Evolutionary conservation across 306 rosid genomes (phyloP).

Genomic region (Prunus padus): DNA sequence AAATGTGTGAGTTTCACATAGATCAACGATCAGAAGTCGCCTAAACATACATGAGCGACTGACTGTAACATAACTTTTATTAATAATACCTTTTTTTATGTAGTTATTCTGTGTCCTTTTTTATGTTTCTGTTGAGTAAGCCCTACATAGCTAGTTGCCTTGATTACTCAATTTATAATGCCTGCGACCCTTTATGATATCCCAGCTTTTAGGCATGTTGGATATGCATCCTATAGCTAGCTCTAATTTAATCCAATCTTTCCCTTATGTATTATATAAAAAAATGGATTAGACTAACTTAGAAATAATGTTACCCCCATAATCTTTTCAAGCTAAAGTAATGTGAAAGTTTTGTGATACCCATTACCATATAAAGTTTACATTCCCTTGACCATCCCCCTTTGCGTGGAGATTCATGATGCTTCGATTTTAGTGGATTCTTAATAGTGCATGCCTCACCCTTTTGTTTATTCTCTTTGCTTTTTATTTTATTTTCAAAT

Average conservation of each 20-base stretch:
- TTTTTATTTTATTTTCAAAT: not conserved
- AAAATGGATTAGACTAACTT: slow-evolving; percentile 53
- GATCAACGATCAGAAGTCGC: too few relatives aligned
- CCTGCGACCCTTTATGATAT: not conserved
- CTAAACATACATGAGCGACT: not conserved
- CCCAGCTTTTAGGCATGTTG: not conserved
- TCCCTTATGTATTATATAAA: not conserved
- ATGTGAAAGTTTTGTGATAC: slow-evolving; percentile 42
- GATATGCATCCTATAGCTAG: not conserved
- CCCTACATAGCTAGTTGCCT: not conserved
- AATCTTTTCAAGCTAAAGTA: slow-evolving; percentile 35
- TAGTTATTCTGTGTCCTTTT: not conserved
- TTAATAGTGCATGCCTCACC: slow-evolving; percentile 56
- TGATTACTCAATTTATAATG: not conserved
- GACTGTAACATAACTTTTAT: too few relatives aligned
- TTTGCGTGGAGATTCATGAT: slow-evolving; percentile 66
- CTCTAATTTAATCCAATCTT: slow-evolving; percentile 8
- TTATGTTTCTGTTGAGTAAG: not conserved
- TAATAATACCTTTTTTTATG: too few relatives aligned
- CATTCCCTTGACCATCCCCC: slow-evolving; percentile 29
- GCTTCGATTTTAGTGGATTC: slow-evolving; percentile 64
- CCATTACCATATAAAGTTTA: slow-evolving; percentile 25
- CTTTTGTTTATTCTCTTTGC: slow-evolving; percentile 48
- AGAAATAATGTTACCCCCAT: slow-evolving; percentile 25
- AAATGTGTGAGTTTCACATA: too few relatives aligned